Evolutionary conservation across 441 rosid species (phyloP).

Genomic region (Erysimum cheiri): DNA sequence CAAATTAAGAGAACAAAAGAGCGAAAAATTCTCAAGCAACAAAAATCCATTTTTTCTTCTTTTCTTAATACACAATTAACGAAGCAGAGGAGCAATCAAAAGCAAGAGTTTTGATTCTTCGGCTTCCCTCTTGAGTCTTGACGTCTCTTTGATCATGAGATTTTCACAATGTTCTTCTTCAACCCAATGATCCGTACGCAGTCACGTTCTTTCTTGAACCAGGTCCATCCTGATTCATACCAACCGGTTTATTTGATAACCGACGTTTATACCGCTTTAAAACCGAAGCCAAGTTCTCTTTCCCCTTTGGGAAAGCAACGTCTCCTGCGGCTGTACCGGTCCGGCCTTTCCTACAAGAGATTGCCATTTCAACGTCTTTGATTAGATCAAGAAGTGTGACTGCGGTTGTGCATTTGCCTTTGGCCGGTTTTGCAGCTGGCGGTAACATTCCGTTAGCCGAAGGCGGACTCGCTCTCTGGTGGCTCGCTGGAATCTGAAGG

Average conservation of each 20-base stretch:
- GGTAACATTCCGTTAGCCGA: conserved; percentile 77
- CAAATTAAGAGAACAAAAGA: conserved; percentile 24
- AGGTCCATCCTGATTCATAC: conserved; percentile 50
- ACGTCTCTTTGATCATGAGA: conserved; percentile 46
- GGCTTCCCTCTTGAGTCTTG: conserved; percentile 39
- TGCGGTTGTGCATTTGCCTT: conserved; percentile 80
- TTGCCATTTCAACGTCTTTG: conserved; percentile 89
- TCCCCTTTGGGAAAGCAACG: conserved; percentile 93
- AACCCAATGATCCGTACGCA: conserved; percentile 48
- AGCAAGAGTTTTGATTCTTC: conserved; percentile 40
- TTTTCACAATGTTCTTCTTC: conserved; percentile 41
- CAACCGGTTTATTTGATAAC: conserved; percentile 59
- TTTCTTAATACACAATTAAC: conserved; percentile 51
- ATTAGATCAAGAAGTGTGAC: conserved; percentile 66
- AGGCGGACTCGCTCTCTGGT: conserved; percentile 65
- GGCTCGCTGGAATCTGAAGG: conserved; percentile 66
- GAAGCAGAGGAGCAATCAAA: conserved; percentile 39
- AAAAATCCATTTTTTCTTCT: conserved; percentile 25
- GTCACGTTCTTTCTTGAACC: conserved; percentile 51
- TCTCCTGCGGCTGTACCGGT: conserved; percentile 97
- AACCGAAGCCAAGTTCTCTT: conserved; percentile 92
- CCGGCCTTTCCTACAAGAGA: conserved; percentile 85
- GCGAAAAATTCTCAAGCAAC: conserved; percentile 42
- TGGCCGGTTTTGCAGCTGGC: conserved; percentile 71
- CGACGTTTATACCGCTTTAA: conserved; percentile 95